A percentile compares a stretch with the other conserved stretches of the same genome.
Conservation (phyloP, 2,329 filamentous ascomycete species). For the Fusarium sp. region DNA sequence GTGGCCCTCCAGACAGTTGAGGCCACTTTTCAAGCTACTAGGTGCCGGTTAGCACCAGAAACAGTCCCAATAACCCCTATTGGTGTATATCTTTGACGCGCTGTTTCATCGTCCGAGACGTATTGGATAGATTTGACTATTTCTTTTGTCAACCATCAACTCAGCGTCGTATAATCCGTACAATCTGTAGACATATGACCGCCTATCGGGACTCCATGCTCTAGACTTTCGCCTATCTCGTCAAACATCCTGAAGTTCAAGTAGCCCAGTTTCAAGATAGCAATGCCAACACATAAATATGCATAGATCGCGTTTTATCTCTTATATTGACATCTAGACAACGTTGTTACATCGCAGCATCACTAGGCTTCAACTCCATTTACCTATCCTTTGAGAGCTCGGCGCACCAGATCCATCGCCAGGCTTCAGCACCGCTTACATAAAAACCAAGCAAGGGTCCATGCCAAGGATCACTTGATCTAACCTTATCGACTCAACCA, state of each 20-base stretch:
- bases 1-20: slow-evolving; percentile 20
- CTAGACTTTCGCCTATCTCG: too few species aligned
- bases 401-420: background rate
- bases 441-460: slow-evolving; percentile 12
- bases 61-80: slow-evolving; percentile 10
- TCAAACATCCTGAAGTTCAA: too few species aligned
- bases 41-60: background rate
- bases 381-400: too few species aligned
- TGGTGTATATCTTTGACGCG: background rate
- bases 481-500: background rate
- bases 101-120: background rate
- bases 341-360: too few species aligned
- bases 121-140: background rate
- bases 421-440: slow-evolving; percentile 8
- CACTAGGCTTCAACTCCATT: too few species aligned
- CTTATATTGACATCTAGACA: too few species aligned
- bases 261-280: too few species aligned
- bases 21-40: slow-evolving; percentile 27
- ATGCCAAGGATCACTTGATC: background rate
- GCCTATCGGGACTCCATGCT: too few species aligned
- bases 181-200: too few species aligned
- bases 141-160: background rate
- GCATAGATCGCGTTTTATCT: too few species aligned
- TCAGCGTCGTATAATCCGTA: too few species aligned
- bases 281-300: too few species aligned